Evolutionary conservation across 441 rosid species (phyloP).

Genomic region (Erysimum pusillum): DNA sequence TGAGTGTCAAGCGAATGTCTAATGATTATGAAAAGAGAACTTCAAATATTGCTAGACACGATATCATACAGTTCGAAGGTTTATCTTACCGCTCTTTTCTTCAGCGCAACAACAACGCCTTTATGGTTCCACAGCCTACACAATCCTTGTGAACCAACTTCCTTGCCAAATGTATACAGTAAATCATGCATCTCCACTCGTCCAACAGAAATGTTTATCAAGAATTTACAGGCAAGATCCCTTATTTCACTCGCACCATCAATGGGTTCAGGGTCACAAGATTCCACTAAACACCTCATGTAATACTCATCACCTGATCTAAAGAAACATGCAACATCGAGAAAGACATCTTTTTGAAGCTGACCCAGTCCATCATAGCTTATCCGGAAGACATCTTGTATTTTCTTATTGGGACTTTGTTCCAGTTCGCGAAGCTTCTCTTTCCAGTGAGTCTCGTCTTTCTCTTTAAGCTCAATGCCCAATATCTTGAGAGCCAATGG

Average conservation of each 20-base stretch:
- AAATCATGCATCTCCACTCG: conserved; percentile 41
- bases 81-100: conserved; percentile 8
- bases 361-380: conserved; percentile 13
- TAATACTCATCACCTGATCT: conserved; percentile 24
- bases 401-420: background rate
- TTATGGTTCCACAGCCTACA: conserved; percentile 22
- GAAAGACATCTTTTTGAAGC: conserved; percentile 20
- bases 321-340: conserved; percentile 37
- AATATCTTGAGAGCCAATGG: conserved; percentile 27
- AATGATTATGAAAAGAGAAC: background rate
- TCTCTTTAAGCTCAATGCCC: background rate
- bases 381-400: background rate
- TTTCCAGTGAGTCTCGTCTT: conserved; percentile 20
- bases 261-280: background rate
- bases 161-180: conserved; percentile 11
- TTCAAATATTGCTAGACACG: background rate
- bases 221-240: conserved; percentile 22
- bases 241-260: background rate
- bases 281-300: conserved; percentile 22
- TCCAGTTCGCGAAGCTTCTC: background rate
- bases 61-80: background rate
- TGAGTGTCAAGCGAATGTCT: no score
- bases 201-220: conserved; percentile 20
- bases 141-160: background rate
- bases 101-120: background rate